Evolutionary conservation across 495 filamentous ascomycete genomes (phyloP).

Genomic region (Massariosphaeria phaeospora): DNA sequence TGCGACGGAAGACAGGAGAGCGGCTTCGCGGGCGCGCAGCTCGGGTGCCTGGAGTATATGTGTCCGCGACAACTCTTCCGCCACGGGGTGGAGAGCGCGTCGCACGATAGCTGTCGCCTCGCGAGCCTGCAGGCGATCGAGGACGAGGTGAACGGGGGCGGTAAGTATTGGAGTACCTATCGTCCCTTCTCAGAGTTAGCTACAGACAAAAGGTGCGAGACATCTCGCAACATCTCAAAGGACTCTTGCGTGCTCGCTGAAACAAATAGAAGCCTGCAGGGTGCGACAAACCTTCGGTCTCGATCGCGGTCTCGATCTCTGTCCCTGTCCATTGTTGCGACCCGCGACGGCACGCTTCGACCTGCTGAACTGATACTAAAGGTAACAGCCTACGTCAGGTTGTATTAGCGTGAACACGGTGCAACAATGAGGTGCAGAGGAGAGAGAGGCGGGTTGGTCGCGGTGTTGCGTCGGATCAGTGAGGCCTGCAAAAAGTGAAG

Average conservation of each 20-base stretch:
- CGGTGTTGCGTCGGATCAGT: too few relatives aligned
- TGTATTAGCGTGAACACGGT: too few relatives aligned
- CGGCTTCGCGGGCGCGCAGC: conserved; percentile 35
- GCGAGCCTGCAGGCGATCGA: conserved; percentile 26
- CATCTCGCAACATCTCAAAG: neutral
- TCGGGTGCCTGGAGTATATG: conserved; percentile 39
- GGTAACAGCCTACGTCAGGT: neutral
- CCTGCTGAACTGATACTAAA: neutral
- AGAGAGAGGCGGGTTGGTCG: too few relatives aligned
- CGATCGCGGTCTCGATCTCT: conserved; percentile 30
- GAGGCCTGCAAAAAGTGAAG: too few relatives aligned
- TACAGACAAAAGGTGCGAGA: neutral
- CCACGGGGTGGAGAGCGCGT: conserved; percentile 34
- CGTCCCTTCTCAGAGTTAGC: conserved; percentile 19
- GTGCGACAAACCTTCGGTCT: conserved; percentile 32
- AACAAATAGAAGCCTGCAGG: neutral
- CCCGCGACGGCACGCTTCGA: neutral
- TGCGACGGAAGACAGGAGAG: conserved; percentile 37
- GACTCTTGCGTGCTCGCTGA: neutral
- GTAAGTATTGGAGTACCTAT: conserved; percentile 32
- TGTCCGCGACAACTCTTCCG: conserved; percentile 32
- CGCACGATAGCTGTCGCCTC: conserved; percentile 40
- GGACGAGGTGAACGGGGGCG: conserved; percentile 25
- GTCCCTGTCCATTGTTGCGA: conserved; percentile 31
- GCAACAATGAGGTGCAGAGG: too few relatives aligned